Conservation (phyloP, 169 alveolate genomes). For the Perkinsus marinus region DNA sequence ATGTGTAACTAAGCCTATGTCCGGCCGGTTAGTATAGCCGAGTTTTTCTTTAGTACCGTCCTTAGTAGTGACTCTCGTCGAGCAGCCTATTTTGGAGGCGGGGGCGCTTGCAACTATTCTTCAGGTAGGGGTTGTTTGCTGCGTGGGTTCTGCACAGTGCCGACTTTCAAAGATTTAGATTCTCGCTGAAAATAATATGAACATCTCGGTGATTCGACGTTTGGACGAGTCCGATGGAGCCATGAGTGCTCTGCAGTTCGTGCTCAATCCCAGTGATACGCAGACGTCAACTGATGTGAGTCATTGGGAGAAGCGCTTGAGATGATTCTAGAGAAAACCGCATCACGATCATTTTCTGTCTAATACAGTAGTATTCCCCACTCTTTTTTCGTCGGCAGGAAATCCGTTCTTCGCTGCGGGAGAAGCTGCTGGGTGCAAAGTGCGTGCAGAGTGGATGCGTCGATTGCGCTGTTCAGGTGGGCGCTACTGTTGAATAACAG, state of each 20-base stretch:
- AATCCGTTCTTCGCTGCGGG: neutral
- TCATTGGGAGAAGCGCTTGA: no score
- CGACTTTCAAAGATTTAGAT: neutral
- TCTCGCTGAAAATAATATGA: neutral
- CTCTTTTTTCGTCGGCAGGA: neutral
- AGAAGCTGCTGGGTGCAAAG: neutral
- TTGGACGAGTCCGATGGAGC: neutral
- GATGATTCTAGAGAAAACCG: no score
- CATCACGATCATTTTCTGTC: no score
- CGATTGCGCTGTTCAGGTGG: neutral
- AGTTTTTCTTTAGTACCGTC: neutral
- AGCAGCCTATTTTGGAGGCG: neutral
- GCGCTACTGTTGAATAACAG: neutral
- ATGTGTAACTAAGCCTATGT: no score
- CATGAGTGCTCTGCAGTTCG: neutral
- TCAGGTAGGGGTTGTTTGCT: neutral
- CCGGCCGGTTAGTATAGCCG: neutral
- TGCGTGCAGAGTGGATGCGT: neutral
- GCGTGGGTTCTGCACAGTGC: neutral
- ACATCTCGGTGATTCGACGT: neutral
- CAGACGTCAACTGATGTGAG: neutral
- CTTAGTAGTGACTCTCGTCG: neutral
- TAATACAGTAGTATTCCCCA: neutral
- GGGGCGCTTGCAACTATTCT: neutral
- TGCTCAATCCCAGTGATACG: neutral